A percentile compares a stretch with the other conserved stretches of the same genome.
These are phyloP conservation scores for Hygrophila difformis DNA, from an alignment of 257 asterid genomes.

Conservation along the genomic window DNA sequence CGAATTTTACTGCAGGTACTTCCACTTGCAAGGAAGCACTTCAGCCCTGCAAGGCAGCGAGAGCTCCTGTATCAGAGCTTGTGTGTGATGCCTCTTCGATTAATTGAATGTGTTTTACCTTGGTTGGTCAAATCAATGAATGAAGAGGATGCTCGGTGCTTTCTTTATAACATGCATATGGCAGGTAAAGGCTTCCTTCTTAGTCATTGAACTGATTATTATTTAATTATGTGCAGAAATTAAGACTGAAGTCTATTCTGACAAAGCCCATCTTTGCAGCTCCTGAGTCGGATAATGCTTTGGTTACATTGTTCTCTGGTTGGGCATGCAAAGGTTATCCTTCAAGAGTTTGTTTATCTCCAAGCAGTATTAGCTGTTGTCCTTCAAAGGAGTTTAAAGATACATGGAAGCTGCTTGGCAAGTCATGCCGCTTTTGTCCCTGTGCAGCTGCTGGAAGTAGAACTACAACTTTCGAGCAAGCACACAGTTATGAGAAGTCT, in stretches of 20 bases:
- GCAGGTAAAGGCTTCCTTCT: constrained; percentile 49
- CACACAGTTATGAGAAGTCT: constrained; percentile 26
- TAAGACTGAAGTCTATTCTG: background rate
- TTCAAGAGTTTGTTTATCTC: constrained; percentile 56
- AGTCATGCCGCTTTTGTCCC: constrained; percentile 41
- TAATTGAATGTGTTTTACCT: constrained; percentile 88
- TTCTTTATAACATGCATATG: constrained; percentile 77
- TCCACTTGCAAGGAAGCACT: constrained; percentile 80
- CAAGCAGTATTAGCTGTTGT: constrained; percentile 50
- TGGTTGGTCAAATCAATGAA: constrained; percentile 85
- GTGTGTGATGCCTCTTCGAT: constrained; percentile 94
- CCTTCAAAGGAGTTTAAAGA: constrained; percentile 39
- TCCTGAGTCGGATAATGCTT: constrained; percentile 76
- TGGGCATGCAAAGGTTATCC: constrained; percentile 97
- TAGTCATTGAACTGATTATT: background rate
- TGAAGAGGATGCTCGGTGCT: constrained; percentile 71
- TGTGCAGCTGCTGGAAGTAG: constrained; percentile 29
- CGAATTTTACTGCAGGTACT: constrained; percentile 48
- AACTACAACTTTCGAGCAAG: constrained; percentile 12
- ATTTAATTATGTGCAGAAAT: too few species aligned
- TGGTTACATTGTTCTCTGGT: constrained; percentile 88
- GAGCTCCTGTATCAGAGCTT: constrained; percentile 80
- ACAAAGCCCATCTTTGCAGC: constrained; percentile 45
- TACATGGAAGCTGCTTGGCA: constrained; percentile 23
- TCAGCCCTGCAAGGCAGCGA: constrained; percentile 72